Percentiles rank a stretch among this genome's conserved stretches.
These are phyloP conservation scores for Botryotinia narcissicola DNA, from an alignment of 2,329 filamentous ascomycete species.

Conservation along the genomic window DNA sequence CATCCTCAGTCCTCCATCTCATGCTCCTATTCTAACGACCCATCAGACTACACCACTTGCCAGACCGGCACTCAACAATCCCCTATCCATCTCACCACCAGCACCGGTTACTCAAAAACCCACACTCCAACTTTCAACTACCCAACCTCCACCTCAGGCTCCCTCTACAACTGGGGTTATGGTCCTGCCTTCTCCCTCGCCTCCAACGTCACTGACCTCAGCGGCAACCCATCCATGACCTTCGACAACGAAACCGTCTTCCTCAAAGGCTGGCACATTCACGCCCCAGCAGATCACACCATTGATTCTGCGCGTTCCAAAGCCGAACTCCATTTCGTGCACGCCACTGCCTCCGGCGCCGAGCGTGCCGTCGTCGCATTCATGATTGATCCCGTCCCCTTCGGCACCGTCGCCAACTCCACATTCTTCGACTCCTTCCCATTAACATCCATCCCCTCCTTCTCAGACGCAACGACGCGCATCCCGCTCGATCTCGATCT, in stretches of 20 bases:
- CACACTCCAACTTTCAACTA: constrained; percentile 47
- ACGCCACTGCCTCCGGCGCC: constrained; percentile 44
- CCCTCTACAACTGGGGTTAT: constrained; percentile 50
- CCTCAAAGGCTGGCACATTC: constrained; percentile 51
- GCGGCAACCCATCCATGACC: constrained; percentile 42
- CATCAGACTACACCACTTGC: constrained; percentile 45
- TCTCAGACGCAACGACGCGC: not conserved
- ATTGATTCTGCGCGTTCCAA: constrained; percentile 44
- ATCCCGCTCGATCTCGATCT: not conserved
- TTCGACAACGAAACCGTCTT: constrained; percentile 49
- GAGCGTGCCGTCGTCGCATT: constrained; percentile 48
- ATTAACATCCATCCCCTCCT: not conserved
- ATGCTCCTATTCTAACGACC: not conserved
- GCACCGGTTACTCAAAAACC: constrained; percentile 42
- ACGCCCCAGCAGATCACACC: constrained; percentile 50
- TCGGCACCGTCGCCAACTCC: not conserved
- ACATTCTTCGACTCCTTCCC: constrained; percentile 1
- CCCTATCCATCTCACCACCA: constrained; percentile 45
- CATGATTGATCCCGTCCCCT: constrained; percentile 43
- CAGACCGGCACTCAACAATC: constrained; percentile 51
- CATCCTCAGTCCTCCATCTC: not conserved
- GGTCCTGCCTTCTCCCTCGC: constrained; percentile 46
- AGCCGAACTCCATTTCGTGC: constrained; percentile 51
- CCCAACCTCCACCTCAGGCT: constrained; percentile 39
- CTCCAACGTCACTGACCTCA: constrained; percentile 36